phyloP scores from a whole-genome alignment of 2,329 filamentous ascomycete genomes.

The Diaporthe helianthi region DNA sequence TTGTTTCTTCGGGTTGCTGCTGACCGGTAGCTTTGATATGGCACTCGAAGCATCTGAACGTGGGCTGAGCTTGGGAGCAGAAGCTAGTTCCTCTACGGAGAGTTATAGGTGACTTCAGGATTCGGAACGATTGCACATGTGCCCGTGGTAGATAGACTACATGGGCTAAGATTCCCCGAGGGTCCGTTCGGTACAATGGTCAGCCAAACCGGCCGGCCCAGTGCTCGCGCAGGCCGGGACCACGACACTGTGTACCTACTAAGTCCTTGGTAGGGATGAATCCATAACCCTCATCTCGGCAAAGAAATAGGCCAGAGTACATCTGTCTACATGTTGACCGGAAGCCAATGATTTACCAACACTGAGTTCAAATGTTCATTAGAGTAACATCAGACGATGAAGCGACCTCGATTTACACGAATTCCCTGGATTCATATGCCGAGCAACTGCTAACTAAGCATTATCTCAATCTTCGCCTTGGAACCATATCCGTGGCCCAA shows the following conservation, averaged over 20 bases:
- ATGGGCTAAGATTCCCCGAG: neutral
- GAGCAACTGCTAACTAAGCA: slow-evolving; percentile 25
- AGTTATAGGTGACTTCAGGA: neutral
- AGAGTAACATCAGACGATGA: neutral
- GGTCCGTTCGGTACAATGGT: neutral
- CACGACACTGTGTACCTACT: no score
- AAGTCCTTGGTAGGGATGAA: no score
- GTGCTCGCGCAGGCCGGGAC: neutral
- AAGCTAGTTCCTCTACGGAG: neutral
- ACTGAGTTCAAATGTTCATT: no score
- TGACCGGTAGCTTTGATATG: neutral
- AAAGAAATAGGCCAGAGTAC: neutral
- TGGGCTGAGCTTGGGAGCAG: neutral
- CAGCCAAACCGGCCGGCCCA: neutral
- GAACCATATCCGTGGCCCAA: neutral
- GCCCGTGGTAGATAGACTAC: no score
- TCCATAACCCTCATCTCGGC: neutral
- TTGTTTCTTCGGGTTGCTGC: neutral
- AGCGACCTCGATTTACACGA: neutral
- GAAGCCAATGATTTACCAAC: neutral
- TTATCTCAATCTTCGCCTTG: slow-evolving; percentile 15
- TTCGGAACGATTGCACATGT: neutral
- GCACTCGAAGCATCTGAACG: neutral
- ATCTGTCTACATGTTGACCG: neutral
- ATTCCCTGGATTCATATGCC: slow-evolving; percentile 2